Evolutionary conservation across 1,284 basidiomycete genomes (phyloP), one percentile per base, ranked within the genome.

Genomic region (Ustilago curta): DNA sequence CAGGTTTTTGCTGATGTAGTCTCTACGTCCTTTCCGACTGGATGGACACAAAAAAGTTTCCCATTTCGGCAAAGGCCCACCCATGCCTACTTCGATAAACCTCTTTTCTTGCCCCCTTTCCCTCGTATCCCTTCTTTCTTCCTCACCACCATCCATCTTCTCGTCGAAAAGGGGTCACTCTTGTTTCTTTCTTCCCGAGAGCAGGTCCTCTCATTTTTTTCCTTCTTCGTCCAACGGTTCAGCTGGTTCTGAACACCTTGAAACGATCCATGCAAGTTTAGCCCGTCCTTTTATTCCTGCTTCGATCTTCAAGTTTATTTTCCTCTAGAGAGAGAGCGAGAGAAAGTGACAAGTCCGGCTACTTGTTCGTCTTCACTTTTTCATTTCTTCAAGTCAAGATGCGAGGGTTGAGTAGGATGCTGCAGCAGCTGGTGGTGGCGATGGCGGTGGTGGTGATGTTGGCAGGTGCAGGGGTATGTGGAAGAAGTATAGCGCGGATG

Each of bases 151-250:
- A 62, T 61, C 59, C 32, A 29, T 29, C 25, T n/a, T 35, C 42
- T 21, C 40, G 8, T 35, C 35, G 40, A 40, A 9, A 27, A n/a
- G 25, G 49, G 59, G 55, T 55, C 65, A 44, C 21, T 37, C 11
- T 32, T 31, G 39, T 8, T 31, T 51, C 48, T 25, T 14, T 27
- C 27, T 27, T 27, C 27, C 27, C 35, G 23, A 47, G 59, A 51
- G 58, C 66, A 35, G 66, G 66, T 54, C 39, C 56, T 57, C 39
- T 11, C 49, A n/a, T 25, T 52, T 42, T 16, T 21, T 32, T n/a
- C 19, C 40, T 31, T 42, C 25, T 23, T 48, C 27, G 7, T 27
- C 27, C 27, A 27, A 40, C 27, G 9, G 7, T 35, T 61, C 64
- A 66, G 64, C 64, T 27, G 64, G 64, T 35, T 42, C 27, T 42